phyloP scores from a whole-genome alignment of 345 rosid species.

The Gossypium thurberi region DNA sequence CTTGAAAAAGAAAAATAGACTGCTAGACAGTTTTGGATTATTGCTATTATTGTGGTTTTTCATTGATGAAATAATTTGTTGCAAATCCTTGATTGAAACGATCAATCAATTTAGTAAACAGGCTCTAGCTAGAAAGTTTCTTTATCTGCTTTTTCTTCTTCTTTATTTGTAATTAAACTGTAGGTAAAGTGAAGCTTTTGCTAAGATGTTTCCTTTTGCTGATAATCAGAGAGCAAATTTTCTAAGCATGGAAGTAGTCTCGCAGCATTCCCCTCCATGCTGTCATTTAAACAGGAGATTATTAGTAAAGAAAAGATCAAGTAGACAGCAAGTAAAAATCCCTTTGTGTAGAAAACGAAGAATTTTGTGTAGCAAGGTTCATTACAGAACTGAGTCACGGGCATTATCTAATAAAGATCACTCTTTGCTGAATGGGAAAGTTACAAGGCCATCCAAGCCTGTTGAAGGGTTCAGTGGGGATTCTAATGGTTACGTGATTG shows the following conservation, averaged over 20 bases:
- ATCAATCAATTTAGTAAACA: not conserved
- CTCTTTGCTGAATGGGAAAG: slow-evolving; percentile 5
- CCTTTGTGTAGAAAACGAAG: slow-evolving; percentile 4
- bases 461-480: slow-evolving; percentile 28
- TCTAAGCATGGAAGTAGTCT: slow-evolving; percentile 56
- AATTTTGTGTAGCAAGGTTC: slow-evolving; percentile 3
- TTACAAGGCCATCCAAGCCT: slow-evolving; percentile 12
- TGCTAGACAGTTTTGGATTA: not conserved
- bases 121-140: not conserved
- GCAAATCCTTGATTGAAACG: not conserved
- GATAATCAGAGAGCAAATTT: slow-evolving; percentile 1
- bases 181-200: not conserved
- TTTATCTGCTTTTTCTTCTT: not conserved
- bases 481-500: slow-evolving; percentile 47
- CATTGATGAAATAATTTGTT: not conserved
- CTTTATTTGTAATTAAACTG: not conserved
- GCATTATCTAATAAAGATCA: slow-evolving; percentile 10
- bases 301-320: slow-evolving; percentile 19
- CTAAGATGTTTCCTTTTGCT: slow-evolving; percentile 5
- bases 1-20: not conserved
- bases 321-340: slow-evolving; percentile 23
- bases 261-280: slow-evolving; percentile 34
- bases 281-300: slow-evolving; percentile 27
- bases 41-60: not conserved
- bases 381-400: slow-evolving; percentile 23